A percentile compares a stretch with the other conserved stretches of the same genome.
phyloP scores from a whole-genome alignment of 208 protist species.

The Sergeia podlipaevii region DNA sequence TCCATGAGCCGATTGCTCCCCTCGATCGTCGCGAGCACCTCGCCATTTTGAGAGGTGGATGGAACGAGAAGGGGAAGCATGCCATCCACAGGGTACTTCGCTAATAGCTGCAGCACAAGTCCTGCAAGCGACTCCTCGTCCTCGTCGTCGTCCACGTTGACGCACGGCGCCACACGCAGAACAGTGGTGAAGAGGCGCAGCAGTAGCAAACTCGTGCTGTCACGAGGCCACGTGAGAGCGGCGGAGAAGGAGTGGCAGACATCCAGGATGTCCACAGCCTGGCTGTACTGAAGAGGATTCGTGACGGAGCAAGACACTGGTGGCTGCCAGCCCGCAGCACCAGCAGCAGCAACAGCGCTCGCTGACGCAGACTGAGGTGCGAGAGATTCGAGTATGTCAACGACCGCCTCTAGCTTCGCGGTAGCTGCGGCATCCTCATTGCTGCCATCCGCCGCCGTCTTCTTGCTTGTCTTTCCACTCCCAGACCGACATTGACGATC shows the following conservation, averaged over 20 bases:
- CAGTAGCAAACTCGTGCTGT: constrained; percentile 16
- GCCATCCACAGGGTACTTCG: constrained; percentile 41
- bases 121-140: constrained; percentile 40
- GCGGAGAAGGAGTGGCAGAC: no score
- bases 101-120: constrained; percentile 37
- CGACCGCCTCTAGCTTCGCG: constrained; percentile 11
- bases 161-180: constrained; percentile 35
- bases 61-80: constrained; percentile 41
- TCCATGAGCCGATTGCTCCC: constrained; percentile 18
- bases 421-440: not conserved
- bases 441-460: not conserved
- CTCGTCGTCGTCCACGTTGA: constrained; percentile 53
- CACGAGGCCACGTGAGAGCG: constrained; percentile 14
- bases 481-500: not conserved
- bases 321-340: no score
- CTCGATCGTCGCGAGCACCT: constrained; percentile 14
- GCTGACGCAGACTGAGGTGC: constrained; percentile 3
- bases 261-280: no score
- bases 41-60: constrained; percentile 11
- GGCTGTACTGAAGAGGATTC: no score
- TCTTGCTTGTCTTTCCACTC: not conserved
- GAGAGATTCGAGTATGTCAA: constrained; percentile 30
- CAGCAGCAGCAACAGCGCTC: not conserved
- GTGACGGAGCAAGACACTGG: no score
- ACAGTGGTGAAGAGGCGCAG: constrained; percentile 43